Evolutionary conservation across 2,329 filamentous ascomycete genomes (phyloP).

Genomic region (Colletotrichum eremochloae): DNA sequence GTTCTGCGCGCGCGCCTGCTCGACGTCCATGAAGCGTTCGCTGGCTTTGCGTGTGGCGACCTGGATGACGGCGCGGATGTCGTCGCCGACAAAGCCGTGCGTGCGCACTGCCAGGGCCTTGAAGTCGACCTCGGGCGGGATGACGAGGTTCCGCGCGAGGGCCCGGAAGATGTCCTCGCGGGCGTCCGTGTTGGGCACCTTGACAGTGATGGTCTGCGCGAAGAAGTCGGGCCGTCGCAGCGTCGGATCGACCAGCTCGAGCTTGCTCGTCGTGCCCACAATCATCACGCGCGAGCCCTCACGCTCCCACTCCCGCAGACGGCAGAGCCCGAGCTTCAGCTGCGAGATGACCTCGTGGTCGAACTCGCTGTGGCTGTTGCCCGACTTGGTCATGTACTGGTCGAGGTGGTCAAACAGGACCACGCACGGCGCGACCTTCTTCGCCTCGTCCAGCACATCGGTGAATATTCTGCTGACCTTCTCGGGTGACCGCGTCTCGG

Average conservation of each 20-base stretch:
- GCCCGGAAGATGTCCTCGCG: conserved; percentile 83
- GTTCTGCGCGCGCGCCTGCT: conserved; percentile 44
- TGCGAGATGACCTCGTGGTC: conserved; percentile 89
- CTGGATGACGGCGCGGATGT: conserved; percentile 77
- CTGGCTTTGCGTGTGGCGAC: conserved; percentile 57
- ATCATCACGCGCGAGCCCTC: conserved; percentile 85
- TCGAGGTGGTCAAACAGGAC: conserved; percentile 96
- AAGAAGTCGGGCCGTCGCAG: conserved; percentile 82
- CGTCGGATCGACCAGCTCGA: conserved; percentile 86
- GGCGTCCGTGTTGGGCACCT: conserved; percentile 84
- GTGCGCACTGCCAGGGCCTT: conserved; percentile 82
- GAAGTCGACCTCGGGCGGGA: conserved; percentile 81
- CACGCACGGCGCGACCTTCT: conserved; percentile 86
- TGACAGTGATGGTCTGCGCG: conserved; percentile 87
- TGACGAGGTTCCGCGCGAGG: conserved; percentile 73
- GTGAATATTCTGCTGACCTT: conserved; percentile 55
- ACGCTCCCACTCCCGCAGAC: conserved; percentile 78
- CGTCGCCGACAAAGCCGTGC: conserved; percentile 92
- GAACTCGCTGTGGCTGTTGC: conserved; percentile 88
- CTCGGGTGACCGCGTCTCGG: conserved; percentile 50
- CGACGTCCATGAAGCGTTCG: conserved; percentile 50
- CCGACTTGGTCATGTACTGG: conserved; percentile 83
- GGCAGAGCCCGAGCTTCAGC: conserved; percentile 88
- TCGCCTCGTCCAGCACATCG: conserved; percentile 78
- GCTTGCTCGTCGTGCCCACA: conserved; percentile 89